A percentile compares a stretch with the other conserved stretches of the same genome.
Evolutionary conservation across 2,329 filamentous ascomycete species (phyloP).

Genomic region (Botrytis porri): DNA sequence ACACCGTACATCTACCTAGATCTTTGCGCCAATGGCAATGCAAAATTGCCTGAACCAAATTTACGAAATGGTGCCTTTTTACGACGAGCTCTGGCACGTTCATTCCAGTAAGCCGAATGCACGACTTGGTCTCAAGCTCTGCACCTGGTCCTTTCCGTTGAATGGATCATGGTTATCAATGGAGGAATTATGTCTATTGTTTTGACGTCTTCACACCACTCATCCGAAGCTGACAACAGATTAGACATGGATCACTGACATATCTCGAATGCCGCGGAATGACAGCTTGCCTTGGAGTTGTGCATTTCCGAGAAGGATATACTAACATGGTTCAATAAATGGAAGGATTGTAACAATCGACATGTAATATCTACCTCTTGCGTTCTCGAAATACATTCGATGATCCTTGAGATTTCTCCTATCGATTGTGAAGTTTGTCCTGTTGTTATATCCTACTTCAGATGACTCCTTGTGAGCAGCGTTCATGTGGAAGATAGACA

Average conservation of each 20-base stretch:
- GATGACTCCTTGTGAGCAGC: background rate
- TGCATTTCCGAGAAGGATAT: background rate
- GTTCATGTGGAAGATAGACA: background rate
- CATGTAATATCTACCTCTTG: background rate
- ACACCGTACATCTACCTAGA: background rate
- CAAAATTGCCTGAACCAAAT: background rate
- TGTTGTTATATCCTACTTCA: background rate
- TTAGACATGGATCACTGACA: background rate
- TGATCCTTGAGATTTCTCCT: background rate
- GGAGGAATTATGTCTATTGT: background rate
- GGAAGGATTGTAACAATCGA: background rate
- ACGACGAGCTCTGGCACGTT: background rate
- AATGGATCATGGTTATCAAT: background rate
- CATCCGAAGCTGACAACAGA: background rate
- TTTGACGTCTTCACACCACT: background rate
- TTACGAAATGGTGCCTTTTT: background rate
- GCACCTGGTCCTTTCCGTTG: background rate
- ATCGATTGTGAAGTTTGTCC: background rate
- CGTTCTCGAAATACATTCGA: background rate
- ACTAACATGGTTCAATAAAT: background rate
- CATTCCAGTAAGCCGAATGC: background rate
- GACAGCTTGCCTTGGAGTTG: background rate
- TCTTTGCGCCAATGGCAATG: background rate
- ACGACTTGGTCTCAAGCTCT: background rate
- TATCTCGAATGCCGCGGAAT: background rate